A percentile compares a stretch with the other conserved stretches of the same genome.
phyloP scores from a whole-genome alignment of 2,329 filamentous ascomycete genomes.

The Fusarium burgessii region DNA sequence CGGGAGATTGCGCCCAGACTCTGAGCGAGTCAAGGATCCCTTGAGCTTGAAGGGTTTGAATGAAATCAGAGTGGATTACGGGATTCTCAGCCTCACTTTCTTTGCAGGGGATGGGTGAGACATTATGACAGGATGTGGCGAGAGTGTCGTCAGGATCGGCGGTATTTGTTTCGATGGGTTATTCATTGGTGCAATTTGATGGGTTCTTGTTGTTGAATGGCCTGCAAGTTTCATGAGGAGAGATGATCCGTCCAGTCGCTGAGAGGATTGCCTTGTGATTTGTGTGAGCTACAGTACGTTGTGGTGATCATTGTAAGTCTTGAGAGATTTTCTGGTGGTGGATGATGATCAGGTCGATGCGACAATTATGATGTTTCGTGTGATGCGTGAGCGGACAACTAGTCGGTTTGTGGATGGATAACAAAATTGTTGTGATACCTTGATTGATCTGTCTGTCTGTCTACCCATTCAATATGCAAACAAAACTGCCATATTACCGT shows the following conservation, averaged over 20 bases:
- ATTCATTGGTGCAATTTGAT: slow-evolving; percentile 24
- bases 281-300: neutral
- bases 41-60: neutral
- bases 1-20: slow-evolving; percentile 33
- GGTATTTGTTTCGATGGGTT: slow-evolving; percentile 1
- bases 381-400: neutral
- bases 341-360: slow-evolving; percentile 18
- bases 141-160: slow-evolving; percentile 36
- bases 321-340: neutral
- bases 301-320: slow-evolving; percentile 1
- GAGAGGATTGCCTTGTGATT: neutral
- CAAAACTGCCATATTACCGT: neutral
- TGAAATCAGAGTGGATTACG: slow-evolving; percentile 18
- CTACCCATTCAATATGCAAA: neutral
- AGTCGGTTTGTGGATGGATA: neutral
- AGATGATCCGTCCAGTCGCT: slow-evolving; percentile 10
- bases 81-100: slow-evolving; percentile 35
- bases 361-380: slow-evolving; percentile 12
- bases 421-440: neutral
- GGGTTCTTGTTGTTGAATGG: slow-evolving; percentile 8
- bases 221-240: slow-evolving; percentile 10
- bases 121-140: slow-evolving; percentile 25
- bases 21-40: slow-evolving; percentile 16
- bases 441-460: neutral
- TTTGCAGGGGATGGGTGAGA: slow-evolving; percentile 31